Base-by-base conservation (phyloP, 1,284 basidiomycete species). In the Xerocomus nothofagi region DNA sequence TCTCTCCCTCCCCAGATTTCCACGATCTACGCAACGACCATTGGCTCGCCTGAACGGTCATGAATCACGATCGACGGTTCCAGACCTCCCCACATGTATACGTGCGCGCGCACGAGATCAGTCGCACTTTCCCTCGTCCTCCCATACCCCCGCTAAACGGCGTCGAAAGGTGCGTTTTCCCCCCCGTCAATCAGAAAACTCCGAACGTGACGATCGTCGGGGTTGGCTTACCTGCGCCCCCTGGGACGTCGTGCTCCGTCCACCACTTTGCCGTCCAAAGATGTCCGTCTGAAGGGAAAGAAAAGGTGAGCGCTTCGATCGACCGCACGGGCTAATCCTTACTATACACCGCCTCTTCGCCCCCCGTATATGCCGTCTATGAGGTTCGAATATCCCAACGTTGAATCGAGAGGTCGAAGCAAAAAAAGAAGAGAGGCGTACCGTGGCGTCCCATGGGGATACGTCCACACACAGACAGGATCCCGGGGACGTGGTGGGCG, bases 231-330 rank as follows among this genome's bases (percentile, higher is more conserved):
- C 55, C 55, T 55, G 42, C 27, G 66, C 76, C 78, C 48, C 78
- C 78, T 2, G 80, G 79, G 7, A 57, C 51, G 47, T 78, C 73
- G 54, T 56, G 60, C 57, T 78, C 66, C 37, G 73, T 73, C 81
- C 81, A 83, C 77, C 77, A 80, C 43, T 77, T 79, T 14, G 81
- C 78, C 5, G 74, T 78, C 78, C 79, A 83, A 11, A 81, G 69
- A 56, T 75, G 69, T 10, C 73, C 78, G 7, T 48, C 61, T 63
- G 17, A 5, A 30, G 15, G 1, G 6, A 31, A 24, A 23, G 15
- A n/a, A 18, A 14, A 8, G 3, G 36, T 27, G 27, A 39, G 30
- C 37, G 11, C 24, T 2, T 15, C 26, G 14, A 7, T 26, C n/a
- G 23, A 7, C 17, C 12, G n/a, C 32, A 12, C 21, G 11, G 15